A percentile compares a stretch with the other conserved stretches of the same genome.
These are phyloP conservation scores for Protomyces pachydermus DNA, from an alignment of 1,139 yeast species.

Conservation along the genomic window DNA sequence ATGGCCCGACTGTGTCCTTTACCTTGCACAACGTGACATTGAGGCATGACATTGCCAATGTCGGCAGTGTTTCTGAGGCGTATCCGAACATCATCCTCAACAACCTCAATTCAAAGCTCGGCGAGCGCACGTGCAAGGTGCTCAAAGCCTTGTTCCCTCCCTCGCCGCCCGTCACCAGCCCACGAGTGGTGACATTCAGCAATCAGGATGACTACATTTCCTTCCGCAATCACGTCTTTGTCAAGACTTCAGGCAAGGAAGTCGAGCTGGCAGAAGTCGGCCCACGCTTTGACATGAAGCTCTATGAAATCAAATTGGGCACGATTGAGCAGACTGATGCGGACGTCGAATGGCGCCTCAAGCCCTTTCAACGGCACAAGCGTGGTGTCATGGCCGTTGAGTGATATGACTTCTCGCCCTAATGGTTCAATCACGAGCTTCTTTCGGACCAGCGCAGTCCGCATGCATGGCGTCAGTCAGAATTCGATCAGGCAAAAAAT, in stretches of 20 bases:
- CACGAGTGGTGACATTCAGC: conserved; percentile 85
- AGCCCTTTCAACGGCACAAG: conserved; percentile 28
- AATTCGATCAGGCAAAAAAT: no score
- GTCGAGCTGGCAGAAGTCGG: conserved; percentile 96
- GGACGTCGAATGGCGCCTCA: conserved; percentile 88
- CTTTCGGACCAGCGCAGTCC: no score
- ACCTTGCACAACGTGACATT: conserved; percentile 90
- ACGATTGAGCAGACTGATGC: conserved; percentile 93
- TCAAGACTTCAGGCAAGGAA: conserved; percentile 65
- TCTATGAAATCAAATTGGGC: conserved; percentile 82
- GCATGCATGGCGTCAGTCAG: no score
- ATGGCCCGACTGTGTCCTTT: conserved; percentile 94
- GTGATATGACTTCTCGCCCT: neutral
- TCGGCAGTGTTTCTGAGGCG: conserved; percentile 84
- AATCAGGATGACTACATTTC: conserved; percentile 86
- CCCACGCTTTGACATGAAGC: conserved; percentile 95
- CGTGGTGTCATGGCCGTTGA: conserved; percentile 24
- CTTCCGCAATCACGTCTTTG: conserved; percentile 93
- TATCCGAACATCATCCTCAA: conserved; percentile 93
- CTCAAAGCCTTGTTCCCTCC: conserved; percentile 92
- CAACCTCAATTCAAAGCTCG: conserved; percentile 77
- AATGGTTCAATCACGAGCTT: no score
- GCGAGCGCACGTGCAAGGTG: conserved; percentile 73
- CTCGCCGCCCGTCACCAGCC: conserved; percentile 84
- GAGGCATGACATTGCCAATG: conserved; percentile 82